Base-by-base conservation (phyloP, 805 yeast species). In the Cyberlindnera euphorbiae region DNA sequence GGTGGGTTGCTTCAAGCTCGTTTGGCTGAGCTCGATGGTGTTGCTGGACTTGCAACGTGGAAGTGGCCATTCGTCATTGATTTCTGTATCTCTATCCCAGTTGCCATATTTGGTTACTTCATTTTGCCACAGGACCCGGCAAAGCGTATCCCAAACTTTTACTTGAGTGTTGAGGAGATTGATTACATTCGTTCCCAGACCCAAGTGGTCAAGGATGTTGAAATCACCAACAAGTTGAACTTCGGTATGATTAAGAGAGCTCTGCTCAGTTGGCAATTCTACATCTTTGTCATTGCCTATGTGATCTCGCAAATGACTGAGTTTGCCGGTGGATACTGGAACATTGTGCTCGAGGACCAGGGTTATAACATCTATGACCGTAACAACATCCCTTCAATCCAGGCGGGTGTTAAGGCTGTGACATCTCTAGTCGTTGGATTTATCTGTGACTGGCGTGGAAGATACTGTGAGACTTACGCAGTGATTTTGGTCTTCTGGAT, bases 11-110 rank as follows among this genome's bases (percentile, higher is more conserved):
- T 78, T 34, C 78, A 77, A 47, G 74, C 80, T 13, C 73, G 79
- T 9, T 68, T 53, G 40, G 50, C 61, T 35, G 52, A 57, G 21
- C 51, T 74, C 44, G 60, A 63, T 35, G 74, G 72, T 33, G 61
- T 55, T 6, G 55, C 56, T 28, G 80, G 79, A 3, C 50, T 69
- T 18, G 64, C 67, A 6, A 73, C 77, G 15, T 79, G 86, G 86
- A 69, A 77, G 55, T 79, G 85, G 86, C 69, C 77, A 59, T 76
- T 75, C 48, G 67, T 79, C 33, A 67, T 79, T 37, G 84, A 80
- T 47, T 69, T 67, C 15, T 38, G 63, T 19, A 61, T 71, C 30
- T 66, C 73, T 1, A 41, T 77, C 18, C 75, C 72, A 14, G 70
- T 76, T 21, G 76, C 75, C 4, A 25, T 76, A 12, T 44, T 70